Conservation (phyloP, 768 basidiomycete species). For the Lentinula lateritia region DNA sequence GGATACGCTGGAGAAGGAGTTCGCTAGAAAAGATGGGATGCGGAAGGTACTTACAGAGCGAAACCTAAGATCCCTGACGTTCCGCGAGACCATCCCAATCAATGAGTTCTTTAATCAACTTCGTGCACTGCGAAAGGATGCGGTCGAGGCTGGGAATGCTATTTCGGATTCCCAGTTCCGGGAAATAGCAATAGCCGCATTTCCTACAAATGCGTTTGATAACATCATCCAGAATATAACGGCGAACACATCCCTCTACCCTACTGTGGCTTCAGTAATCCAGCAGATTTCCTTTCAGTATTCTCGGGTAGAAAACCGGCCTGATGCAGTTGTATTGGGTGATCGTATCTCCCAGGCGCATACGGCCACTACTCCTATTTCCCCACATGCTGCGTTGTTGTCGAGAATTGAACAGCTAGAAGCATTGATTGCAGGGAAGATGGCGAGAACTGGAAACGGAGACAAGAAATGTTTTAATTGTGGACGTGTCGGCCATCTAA, state of each 20-base stretch:
- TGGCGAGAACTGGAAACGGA: neutral
- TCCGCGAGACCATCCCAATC: neutral
- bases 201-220: neutral
- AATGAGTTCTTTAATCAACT: neutral
- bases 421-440: no score
- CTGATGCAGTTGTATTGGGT: neutral
- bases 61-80: neutral
- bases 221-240: neutral
- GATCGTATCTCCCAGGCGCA: neutral
- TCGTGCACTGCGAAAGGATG: neutral
- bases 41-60: neutral
- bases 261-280: neutral
- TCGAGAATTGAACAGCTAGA: neutral
- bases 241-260: neutral
- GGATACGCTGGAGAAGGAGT: neutral
- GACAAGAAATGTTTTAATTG: constrained; percentile 16
- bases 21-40: neutral
- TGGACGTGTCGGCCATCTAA: constrained; percentile 8
- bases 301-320: neutral
- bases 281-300: neutral
- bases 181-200: neutral
- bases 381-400: no score
- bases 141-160: neutral
- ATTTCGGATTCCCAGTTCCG: neutral
- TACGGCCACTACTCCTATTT: no score